These are phyloP conservation scores for Gelatoporia subvermispora DNA, from an alignment of 768 basidiomycete species.

Conservation along the genomic window DNA sequence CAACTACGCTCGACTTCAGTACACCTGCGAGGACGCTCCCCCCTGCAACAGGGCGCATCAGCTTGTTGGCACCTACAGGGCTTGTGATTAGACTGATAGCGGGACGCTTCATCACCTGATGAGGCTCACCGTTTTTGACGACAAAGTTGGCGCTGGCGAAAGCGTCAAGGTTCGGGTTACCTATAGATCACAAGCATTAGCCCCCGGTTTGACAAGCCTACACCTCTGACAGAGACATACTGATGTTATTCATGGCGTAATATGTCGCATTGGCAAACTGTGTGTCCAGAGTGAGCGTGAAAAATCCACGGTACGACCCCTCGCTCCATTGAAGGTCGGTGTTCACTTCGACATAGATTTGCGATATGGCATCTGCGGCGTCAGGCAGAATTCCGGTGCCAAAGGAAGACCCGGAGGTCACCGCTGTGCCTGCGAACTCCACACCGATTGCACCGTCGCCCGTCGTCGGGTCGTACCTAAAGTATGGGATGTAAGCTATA, in stretches of 20 bases:
- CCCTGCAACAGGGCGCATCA: conserved; percentile 45
- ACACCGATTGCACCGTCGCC: conserved; percentile 50
- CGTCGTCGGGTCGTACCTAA: conserved; percentile 43
- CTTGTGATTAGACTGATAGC: neutral
- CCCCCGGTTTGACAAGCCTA: neutral
- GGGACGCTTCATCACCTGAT: neutral
- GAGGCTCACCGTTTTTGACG: conserved; percentile 25
- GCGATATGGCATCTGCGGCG: conserved; percentile 35
- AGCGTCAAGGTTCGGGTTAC: conserved; percentile 38
- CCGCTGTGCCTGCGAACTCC: conserved; percentile 60
- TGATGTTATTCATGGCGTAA: conserved; percentile 47
- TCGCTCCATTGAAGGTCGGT: conserved; percentile 57
- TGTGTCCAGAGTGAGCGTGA: conserved; percentile 46
- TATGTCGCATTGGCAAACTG: conserved; percentile 44
- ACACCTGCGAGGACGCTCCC: conserved; percentile 42
- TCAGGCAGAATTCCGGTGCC: conserved; percentile 35
- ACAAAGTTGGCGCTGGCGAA: conserved; percentile 40
- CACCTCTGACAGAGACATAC: conserved; percentile 25
- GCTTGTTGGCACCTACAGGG: conserved; percentile 37
- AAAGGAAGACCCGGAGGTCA: conserved; percentile 47
- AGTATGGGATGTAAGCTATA: neutral
- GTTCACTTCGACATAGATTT: conserved; percentile 35
- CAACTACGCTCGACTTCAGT: conserved; percentile 23
- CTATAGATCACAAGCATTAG: conserved; percentile 18
- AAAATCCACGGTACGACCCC: conserved; percentile 55